phyloP scores from a whole-genome alignment of 805 yeast genomes.

The Saccharomycopsis sp. region DNA sequence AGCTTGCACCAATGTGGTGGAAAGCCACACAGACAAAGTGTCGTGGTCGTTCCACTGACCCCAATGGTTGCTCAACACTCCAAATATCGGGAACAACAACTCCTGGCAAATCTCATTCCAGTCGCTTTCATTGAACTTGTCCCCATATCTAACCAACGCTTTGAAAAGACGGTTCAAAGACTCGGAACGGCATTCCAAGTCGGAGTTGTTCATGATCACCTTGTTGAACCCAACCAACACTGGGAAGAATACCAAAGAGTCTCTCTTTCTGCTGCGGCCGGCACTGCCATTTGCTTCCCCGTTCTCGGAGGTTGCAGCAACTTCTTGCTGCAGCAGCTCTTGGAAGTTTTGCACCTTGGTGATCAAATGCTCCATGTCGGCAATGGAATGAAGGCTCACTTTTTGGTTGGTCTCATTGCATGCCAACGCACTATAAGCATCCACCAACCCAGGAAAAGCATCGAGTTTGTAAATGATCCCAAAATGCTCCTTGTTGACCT shows the following conservation, averaged over 20 bases:
- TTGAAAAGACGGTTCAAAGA: constrained; percentile 81
- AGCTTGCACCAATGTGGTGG: constrained; percentile 94
- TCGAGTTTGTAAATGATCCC: constrained; percentile 62
- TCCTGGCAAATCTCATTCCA: constrained; percentile 79
- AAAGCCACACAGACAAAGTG: constrained; percentile 89
- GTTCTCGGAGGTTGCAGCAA: background rate
- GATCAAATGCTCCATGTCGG: constrained; percentile 56
- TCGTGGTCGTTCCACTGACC: constrained; percentile 63
- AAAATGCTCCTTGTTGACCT: constrained; percentile 53
- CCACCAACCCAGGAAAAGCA: constrained; percentile 53
- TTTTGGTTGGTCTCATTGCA: constrained; percentile 80
- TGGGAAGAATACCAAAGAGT: constrained; percentile 59
- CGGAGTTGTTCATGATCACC: constrained; percentile 87
- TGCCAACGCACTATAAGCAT: constrained; percentile 69
- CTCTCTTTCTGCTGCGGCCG: background rate
- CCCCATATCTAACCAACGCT: constrained; percentile 69
- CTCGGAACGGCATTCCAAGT: constrained; percentile 84
- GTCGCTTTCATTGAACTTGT: constrained; percentile 58
- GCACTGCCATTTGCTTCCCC: background rate
- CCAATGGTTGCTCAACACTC: constrained; percentile 68
- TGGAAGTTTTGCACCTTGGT: constrained; percentile 35
- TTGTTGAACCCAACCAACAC: constrained; percentile 78
- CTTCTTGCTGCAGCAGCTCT: background rate
- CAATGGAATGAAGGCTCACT: constrained; percentile 70
- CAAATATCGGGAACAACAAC: constrained; percentile 83